A percentile compares a stretch with the other conserved stretches of the same genome.
These are phyloP conservation scores for Apiospora aurea DNA, from an alignment of 2,329 filamentous ascomycete species.

Conservation along the genomic window DNA sequence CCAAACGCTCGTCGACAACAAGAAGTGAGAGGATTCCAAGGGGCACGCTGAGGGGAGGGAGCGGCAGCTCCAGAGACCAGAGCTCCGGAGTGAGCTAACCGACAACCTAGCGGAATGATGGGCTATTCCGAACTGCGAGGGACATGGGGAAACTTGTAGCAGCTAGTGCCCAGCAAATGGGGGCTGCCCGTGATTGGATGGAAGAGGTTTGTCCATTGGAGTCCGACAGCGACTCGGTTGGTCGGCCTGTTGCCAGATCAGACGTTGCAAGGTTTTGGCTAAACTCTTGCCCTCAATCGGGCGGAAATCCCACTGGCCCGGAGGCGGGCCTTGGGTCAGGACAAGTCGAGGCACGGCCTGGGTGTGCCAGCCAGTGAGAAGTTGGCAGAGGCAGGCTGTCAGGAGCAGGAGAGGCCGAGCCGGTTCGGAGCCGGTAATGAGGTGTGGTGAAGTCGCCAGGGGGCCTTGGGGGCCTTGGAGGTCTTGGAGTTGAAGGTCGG, in stretches of 20 bases:
- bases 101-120: not conserved
- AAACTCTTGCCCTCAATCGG: not conserved
- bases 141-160: not conserved
- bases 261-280: not conserved
- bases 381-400: too few species aligned
- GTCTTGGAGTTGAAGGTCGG: not conserved
- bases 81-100: not conserved
- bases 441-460: not conserved
- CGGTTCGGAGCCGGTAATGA: not conserved
- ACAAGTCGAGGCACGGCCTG: not conserved
- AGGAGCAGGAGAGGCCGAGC: not conserved
- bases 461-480: too few species aligned
- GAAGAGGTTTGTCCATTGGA: not conserved
- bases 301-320: not conserved
- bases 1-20: not conserved
- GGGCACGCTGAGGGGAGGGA: not conserved
- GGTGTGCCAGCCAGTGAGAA: not conserved
- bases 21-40: not conserved
- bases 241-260: not conserved
- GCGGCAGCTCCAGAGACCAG: not conserved
- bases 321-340: not conserved
- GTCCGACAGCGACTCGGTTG: not conserved
- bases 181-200: not conserved
- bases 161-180: not conserved
- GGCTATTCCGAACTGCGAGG: not conserved